Conservation (phyloP, 352 stramenopile species). For the Globisporangium abappressorium region DNA sequence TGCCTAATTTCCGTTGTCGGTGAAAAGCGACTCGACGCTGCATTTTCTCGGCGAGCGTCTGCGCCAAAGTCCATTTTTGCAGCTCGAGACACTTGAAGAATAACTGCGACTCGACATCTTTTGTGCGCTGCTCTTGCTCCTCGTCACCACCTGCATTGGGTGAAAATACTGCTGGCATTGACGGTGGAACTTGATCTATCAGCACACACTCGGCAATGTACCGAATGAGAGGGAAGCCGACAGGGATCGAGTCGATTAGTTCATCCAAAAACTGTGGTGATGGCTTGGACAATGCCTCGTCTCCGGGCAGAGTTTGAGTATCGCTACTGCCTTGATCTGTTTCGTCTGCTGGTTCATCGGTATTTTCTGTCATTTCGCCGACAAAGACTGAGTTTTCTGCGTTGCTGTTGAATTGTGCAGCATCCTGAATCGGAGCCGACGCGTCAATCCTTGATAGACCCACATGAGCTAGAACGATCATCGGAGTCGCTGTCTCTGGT, state of each 20-base stretch:
- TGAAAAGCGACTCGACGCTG: conserved; percentile 12
- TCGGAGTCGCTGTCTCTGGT: background rate
- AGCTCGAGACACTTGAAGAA: conserved; percentile 24
- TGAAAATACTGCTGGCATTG: background rate
- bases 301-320: too few species aligned
- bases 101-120: conserved; percentile 23
- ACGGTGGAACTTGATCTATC: background rate
- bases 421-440: background rate
- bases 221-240: conserved; percentile 17
- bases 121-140: background rate
- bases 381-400: background rate
- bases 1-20: background rate
- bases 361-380: background rate
- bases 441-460: background rate
- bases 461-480: background rate
- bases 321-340: background rate
- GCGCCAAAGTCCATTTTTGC: conserved; percentile 24
- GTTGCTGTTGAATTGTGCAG: background rate
- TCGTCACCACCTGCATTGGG: background rate
- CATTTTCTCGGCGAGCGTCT: conserved; percentile 27
- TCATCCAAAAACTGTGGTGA: background rate
- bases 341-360: background rate
- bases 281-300: background rate
- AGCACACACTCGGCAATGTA: conserved; percentile 20
- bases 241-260: conserved; percentile 13